A percentile compares a stretch with the other conserved stretches of the same genome.
Evolutionary conservation across 2,329 filamentous ascomycete genomes (phyloP).

Genomic region (Xylaria sp.): DNA sequence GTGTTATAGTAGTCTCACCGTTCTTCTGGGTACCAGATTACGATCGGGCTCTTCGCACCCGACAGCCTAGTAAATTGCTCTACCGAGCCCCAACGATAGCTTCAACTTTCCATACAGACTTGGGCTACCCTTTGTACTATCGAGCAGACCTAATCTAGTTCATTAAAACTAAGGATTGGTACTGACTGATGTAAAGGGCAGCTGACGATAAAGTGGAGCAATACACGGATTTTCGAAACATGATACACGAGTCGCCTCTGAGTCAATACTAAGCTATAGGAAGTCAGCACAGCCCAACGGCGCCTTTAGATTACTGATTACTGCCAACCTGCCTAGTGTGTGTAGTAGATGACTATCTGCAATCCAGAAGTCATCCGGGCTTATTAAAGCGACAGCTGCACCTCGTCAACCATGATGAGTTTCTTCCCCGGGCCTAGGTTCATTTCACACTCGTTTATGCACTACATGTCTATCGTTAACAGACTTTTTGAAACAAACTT

Average conservation of each 20-base stretch:
- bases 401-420: not conserved
- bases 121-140: not conserved
- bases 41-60: not conserved
- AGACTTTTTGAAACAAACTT: not conserved
- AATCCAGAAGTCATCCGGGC: not conserved
- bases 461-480: not conserved
- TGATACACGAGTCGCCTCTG: constrained; percentile 24
- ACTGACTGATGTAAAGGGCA: constrained; percentile 8
- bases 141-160: not conserved
- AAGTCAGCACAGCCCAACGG: not conserved
- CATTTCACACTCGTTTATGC: not conserved
- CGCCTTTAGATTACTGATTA: not conserved
- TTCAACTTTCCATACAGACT: not conserved
- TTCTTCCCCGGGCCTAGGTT: not conserved
- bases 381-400: not conserved
- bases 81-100: not conserved
- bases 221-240: not conserved
- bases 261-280: constrained; percentile 1
- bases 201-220: constrained; percentile 2
- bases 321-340: not conserved
- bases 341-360: not conserved
- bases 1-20: not conserved
- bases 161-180: not conserved
- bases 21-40: not conserved
- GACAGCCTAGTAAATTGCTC: constrained; percentile 2